Evolutionary conservation across 2,329 filamentous ascomycete genomes (phyloP).

Genomic region (Neoscytalidium dimidiatum): DNA sequence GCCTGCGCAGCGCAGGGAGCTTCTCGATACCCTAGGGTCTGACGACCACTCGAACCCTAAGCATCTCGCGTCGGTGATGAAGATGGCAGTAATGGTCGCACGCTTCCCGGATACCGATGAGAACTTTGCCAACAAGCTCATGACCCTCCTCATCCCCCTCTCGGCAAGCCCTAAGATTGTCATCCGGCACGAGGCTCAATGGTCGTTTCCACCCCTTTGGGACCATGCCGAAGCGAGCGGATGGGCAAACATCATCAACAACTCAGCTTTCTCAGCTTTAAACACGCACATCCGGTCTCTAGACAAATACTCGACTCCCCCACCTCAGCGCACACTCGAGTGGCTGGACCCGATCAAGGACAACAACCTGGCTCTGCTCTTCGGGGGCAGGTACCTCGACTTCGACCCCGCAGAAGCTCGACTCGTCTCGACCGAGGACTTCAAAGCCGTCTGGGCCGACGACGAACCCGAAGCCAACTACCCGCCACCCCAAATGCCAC

Average conservation of each 20-base stretch:
- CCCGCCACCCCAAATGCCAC: slow-evolving; percentile 33
- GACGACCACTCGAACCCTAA: slow-evolving; percentile 50
- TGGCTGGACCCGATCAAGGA: slow-evolving; percentile 46
- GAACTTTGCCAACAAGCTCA: slow-evolving; percentile 41
- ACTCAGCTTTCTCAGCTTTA: slow-evolving; percentile 44
- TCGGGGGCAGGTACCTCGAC: slow-evolving; percentile 47
- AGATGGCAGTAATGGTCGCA: slow-evolving; percentile 46
- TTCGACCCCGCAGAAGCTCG: slow-evolving; percentile 45
- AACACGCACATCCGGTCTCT: slow-evolving; percentile 47
- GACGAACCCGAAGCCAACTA: slow-evolving; percentile 22
- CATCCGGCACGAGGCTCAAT: slow-evolving; percentile 56
- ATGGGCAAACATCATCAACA: slow-evolving; percentile 41
- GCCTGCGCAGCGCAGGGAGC: slow-evolving; percentile 31
- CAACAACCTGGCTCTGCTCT: slow-evolving; percentile 46
- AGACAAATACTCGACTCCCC: slow-evolving; percentile 44
- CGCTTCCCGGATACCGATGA: slow-evolving; percentile 38
- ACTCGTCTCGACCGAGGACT: slow-evolving; percentile 42
- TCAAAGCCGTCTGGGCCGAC: slow-evolving; percentile 36
- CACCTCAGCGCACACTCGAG: slow-evolving; percentile 39
- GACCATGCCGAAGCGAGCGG: slow-evolving; percentile 38
- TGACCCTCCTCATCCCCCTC: slow-evolving; percentile 45
- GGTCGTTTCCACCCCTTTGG: slow-evolving; percentile 48
- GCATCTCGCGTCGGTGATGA: slow-evolving; percentile 50
- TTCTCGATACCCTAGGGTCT: slow-evolving; percentile 39
- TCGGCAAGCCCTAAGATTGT: slow-evolving; percentile 53